These are phyloP conservation scores for Cutaneotrichosporon cavernicola DNA, from an alignment of 1,284 basidiomycete genomes.

Conservation along the genomic window DNA sequence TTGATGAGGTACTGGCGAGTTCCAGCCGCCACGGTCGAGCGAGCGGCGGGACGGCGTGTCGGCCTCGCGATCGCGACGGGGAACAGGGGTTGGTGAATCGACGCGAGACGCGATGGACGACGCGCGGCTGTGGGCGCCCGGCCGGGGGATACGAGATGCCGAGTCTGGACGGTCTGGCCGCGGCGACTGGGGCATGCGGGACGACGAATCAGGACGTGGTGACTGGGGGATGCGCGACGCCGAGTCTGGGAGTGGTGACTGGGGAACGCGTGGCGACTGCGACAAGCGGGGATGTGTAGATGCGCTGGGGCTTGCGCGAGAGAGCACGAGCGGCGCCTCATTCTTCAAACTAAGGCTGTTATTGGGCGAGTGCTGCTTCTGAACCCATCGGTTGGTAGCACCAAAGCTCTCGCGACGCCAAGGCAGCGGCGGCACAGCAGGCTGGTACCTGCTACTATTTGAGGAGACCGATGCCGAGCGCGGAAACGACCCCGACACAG, in stretches of 20 bases:
- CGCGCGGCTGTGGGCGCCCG: background rate
- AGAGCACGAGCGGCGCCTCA: background rate
- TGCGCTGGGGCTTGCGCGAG: background rate
- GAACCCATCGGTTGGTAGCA: slow-evolving; percentile 16
- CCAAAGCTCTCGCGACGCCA: slow-evolving; percentile 20
- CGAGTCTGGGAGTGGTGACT: background rate
- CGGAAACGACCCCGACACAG: slow-evolving; percentile 1
- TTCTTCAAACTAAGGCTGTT: background rate
- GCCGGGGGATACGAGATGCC: slow-evolving; percentile 6
- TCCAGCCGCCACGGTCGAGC: background rate
- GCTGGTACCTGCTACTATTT: slow-evolving; percentile 6
- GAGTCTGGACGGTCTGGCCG: background rate
- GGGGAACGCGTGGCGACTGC: background rate
- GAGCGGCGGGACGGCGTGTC: background rate
- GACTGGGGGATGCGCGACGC: background rate
- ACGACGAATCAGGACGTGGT: background rate
- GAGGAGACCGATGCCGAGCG: slow-evolving; percentile 3
- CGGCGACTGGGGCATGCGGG: too few species aligned
- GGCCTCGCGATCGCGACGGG: background rate
- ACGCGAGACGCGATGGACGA: background rate
- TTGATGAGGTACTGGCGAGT: background rate
- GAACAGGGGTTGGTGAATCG: background rate
- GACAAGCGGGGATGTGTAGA: background rate
- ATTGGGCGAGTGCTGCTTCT: slow-evolving; percentile 18
- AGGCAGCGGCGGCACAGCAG: slow-evolving; percentile 17